Conservation (phyloP, 192 early-diverging fungal genomes). For the Chytriomyces sp. region DNA sequence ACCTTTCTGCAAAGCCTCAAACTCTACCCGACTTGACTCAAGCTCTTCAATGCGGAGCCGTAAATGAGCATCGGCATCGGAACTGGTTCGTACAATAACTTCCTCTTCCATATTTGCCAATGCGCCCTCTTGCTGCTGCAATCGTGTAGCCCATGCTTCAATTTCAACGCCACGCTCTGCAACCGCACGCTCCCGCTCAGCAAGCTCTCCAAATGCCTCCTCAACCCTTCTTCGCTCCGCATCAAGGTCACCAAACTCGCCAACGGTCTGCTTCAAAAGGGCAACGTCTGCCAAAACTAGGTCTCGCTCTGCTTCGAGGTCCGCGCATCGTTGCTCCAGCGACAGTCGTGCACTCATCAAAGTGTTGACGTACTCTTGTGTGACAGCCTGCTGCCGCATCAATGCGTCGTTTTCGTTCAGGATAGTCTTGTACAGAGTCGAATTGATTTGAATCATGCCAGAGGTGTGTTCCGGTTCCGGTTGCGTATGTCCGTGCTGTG, state of each 20-base stretch:
- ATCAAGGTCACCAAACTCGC: slow-evolving; percentile 3
- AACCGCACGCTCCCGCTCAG: not conserved
- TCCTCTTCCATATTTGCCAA: not conserved
- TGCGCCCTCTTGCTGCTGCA: not conserved
- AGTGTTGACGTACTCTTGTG: not conserved
- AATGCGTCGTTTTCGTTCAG: slow-evolving; percentile 14
- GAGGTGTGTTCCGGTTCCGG: not conserved
- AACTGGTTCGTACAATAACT: not conserved
- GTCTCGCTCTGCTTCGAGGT: slow-evolving; percentile 16
- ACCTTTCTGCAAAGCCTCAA: not conserved
- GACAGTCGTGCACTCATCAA: not conserved
- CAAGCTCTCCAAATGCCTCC: not conserved
- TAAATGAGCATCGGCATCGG: not conserved
- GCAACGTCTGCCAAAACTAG: not conserved
- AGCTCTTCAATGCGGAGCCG: slow-evolving; percentile 12
- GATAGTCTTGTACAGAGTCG: not conserved
- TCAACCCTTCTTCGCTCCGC: not conserved
- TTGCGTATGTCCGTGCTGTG: not conserved
- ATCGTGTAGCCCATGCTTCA: not conserved
- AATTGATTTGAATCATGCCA: not conserved
- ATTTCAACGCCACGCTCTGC: not conserved
- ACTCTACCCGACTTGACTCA: slow-evolving; percentile 4
- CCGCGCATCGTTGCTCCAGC: not conserved
- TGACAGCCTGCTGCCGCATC: not conserved
- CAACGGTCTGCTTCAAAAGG: not conserved